phyloP scores from a whole-genome alignment of 768 basidiomycete species.

The Leucosporidium scottii region DNA sequence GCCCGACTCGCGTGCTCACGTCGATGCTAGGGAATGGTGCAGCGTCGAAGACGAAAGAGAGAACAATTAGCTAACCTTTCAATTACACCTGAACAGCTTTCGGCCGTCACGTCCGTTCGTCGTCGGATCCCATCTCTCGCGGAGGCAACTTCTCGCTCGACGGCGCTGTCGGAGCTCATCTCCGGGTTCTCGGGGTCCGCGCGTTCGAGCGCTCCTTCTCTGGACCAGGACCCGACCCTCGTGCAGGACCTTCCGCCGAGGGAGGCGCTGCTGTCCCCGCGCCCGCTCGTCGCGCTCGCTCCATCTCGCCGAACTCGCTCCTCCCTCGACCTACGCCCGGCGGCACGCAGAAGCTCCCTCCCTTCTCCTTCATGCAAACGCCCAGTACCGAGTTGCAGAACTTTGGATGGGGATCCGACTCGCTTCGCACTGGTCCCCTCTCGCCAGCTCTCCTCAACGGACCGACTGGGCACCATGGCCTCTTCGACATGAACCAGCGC shows the following conservation, averaged over 20 bases:
- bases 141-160: constrained; percentile 27
- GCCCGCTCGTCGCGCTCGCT: constrained; percentile 19
- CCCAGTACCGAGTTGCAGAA: constrained; percentile 48
- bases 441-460: constrained; percentile 94
- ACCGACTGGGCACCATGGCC: constrained; percentile 50
- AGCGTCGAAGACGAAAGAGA: no score
- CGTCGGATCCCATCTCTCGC: constrained; percentile 31
- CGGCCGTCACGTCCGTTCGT: constrained; percentile 17
- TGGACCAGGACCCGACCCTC: constrained; percentile 32
- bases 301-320: constrained; percentile 17
- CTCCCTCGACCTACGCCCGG: constrained; percentile 18
- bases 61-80: no score
- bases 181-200: constrained; percentile 64
- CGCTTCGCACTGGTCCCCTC: constrained; percentile 84
- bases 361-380: constrained; percentile 65
- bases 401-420: constrained; percentile 59
- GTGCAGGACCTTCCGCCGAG: constrained; percentile 13
- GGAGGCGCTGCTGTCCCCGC: constrained; percentile 4
- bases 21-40: no score
- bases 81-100: not conserved
- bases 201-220: constrained; percentile 95
- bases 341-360: constrained; percentile 59
- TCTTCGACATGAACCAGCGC: constrained; percentile 59
- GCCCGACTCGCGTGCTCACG: no score
- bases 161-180: constrained; percentile 6